A percentile compares a stretch with the other conserved stretches of the same genome.
These are phyloP conservation scores for Endocalyx cinctus DNA, from an alignment of 2,329 filamentous ascomycete genomes.

Conservation along the genomic window DNA sequence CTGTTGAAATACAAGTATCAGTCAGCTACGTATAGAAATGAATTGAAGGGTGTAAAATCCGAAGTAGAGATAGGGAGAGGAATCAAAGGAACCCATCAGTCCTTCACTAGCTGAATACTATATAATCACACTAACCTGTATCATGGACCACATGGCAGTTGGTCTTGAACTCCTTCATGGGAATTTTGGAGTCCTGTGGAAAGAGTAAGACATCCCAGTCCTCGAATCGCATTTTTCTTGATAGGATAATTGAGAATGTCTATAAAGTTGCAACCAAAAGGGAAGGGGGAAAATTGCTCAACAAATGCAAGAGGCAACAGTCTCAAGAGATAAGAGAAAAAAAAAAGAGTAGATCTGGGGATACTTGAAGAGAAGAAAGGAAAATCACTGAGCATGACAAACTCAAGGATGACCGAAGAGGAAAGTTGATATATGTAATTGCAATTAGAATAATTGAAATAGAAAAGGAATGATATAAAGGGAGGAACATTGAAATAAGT, in stretches of 20 bases:
- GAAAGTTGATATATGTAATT: too few species aligned
- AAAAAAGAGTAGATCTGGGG: constrained; percentile 6
- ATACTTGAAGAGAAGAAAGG: constrained; percentile 4
- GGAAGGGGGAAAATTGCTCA: constrained; percentile 8
- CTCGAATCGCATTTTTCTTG: constrained; percentile 68
- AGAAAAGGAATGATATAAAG: too few species aligned
- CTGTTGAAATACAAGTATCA: constrained; percentile 25
- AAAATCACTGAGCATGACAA: too few species aligned
- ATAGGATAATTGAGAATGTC: constrained; percentile 12
- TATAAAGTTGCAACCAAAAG: constrained; percentile 14
- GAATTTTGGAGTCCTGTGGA: constrained; percentile 59
- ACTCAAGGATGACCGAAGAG: too few species aligned
- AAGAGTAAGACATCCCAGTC: constrained; percentile 86
- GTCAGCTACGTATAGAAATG: too few species aligned
- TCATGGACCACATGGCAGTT: constrained; percentile 66
- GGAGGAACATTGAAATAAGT: too few species aligned
- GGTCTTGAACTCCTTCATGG: constrained; percentile 78
- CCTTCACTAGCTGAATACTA: too few species aligned
- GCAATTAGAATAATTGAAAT: too few species aligned
- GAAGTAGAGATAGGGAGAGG: too few species aligned
- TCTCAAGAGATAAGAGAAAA: too few species aligned
- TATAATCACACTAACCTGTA: constrained; percentile 36
- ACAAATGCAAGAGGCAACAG: constrained; percentile 13
- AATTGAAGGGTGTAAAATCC: too few species aligned
- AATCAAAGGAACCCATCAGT: too few species aligned